Base-by-base conservation (phyloP, 495 filamentous ascomycete species). In the Aspergillus steynii region DNA sequence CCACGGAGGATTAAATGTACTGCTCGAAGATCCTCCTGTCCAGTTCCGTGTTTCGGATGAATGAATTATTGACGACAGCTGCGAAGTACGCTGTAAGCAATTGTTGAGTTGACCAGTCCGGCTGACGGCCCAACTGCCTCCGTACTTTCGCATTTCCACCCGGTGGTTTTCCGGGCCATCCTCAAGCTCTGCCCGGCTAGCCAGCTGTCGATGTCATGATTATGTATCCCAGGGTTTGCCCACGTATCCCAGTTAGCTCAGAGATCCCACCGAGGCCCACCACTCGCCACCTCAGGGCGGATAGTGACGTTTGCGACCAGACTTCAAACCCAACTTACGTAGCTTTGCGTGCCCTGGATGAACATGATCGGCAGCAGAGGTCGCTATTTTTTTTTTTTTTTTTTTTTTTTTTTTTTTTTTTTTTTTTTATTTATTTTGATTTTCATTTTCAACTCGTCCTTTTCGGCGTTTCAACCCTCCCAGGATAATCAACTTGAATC, bases 261-360 rank as follows among this genome's bases (percentile, higher is more conserved):
- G 4, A 42, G 37, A 42, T 42, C 37, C 31, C 31, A 34, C 31
- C 31, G 31, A 34, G 31, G 31, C 31, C 31, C 47, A 49, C n/a
- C 49, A 26, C 28, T 57, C 26, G 7, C 47, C 53, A 57, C 54
- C 28, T 45, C 25, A 26, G 15, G 12, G 52, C 63, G 62, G 70
- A 61, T 68, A 63, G 63, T 73, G 68, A 70, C 70, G 70, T 73
- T 62, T 57, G 59, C 25, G 55, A 67, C 64, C 65, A 58, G 29
- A 65, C 46, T 51, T 59, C 37, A 42, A 42, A 42, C 12, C 37
- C 9, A 42, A 42, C 37, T 42, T 42, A 42, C 37, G 37, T 15
- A 42, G 37, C 37, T 14, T 26, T 29, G 49, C 28, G 6, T 7
- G 47, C 47, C 47, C 26, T 49, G 47, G 7, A 49, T 7, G 49